Evolutionary conservation across 1,284 basidiomycete genomes (phyloP).

Genomic region (Tetrapyrgos nigripes): DNA sequence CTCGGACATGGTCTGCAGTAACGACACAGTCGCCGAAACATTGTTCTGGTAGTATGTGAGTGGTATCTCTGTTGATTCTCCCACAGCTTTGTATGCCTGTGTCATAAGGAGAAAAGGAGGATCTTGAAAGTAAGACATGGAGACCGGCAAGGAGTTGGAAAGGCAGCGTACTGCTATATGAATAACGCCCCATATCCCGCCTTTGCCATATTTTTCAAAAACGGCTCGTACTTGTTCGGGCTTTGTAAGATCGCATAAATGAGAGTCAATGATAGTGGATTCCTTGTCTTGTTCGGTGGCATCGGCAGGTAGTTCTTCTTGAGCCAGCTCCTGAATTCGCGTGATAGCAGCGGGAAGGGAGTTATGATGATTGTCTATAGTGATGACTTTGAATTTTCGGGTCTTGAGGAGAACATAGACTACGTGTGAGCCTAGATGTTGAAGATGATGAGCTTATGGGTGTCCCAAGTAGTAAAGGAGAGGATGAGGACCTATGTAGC

Average conservation of each 20-base stretch:
- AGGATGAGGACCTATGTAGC: constrained; percentile 15
- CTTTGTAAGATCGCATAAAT: constrained; percentile 78
- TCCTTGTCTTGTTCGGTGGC: constrained; percentile 70
- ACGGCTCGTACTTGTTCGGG: constrained; percentile 75
- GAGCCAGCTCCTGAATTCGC: constrained; percentile 82
- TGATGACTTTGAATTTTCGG: constrained; percentile 88
- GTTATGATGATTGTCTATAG: constrained; percentile 95
- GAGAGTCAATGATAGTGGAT: constrained; percentile 73
- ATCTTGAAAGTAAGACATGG: constrained; percentile 1
- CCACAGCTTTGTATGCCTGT: constrained; percentile 98
- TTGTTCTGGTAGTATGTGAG: constrained; percentile 94
- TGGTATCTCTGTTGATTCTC: constrained; percentile 96
- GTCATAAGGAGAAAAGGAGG: constrained; percentile 1
- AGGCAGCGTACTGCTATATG: constrained; percentile 83
- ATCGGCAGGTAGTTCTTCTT: constrained; percentile 63
- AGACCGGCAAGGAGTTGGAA: not conserved
- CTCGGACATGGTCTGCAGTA: constrained; percentile 87
- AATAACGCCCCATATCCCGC: constrained; percentile 97
- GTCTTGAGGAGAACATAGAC: constrained; percentile 88
- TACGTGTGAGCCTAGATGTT: constrained; percentile 88
- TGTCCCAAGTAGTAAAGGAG: not conserved
- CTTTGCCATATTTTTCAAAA: constrained; percentile 86
- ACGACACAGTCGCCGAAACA: constrained; percentile 82
- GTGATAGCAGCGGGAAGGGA: constrained; percentile 78
- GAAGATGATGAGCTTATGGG: constrained; percentile 1